Conservation (phyloP, 345 rosid species). For the Populus alba region DNA sequence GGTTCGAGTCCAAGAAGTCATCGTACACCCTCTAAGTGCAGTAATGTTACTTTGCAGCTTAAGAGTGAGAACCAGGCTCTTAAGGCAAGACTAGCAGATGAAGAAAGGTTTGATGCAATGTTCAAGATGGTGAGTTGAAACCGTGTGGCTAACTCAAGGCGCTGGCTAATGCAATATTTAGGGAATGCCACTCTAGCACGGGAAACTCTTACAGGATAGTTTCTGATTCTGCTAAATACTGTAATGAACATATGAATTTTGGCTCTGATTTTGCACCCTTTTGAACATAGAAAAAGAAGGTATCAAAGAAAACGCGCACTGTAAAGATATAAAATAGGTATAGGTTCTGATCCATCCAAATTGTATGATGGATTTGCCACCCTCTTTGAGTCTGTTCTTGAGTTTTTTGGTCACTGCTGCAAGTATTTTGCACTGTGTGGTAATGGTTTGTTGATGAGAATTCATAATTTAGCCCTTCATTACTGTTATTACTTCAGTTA, state of each 20-base stretch:
- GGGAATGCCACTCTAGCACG: not conserved
- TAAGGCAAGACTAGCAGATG: conserved; percentile 34
- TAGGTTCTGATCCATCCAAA: not conserved
- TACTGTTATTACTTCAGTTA: no score
- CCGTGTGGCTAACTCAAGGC: not conserved
- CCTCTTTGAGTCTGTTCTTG: not conserved
- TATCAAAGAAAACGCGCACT: not conserved
- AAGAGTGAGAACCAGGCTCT: conserved; percentile 48
- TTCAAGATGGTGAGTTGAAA: conserved; percentile 13
- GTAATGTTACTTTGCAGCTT: conserved; percentile 35
- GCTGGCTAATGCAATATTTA: not conserved
- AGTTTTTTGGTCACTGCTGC: not conserved
- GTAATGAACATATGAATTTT: not conserved
- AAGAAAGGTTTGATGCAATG: conserved; percentile 18
- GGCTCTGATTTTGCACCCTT: not conserved
- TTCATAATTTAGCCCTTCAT: no score
- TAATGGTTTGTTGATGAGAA: no score
- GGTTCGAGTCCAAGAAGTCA: not conserved
- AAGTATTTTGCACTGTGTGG: not conserved
- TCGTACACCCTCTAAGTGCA: not conserved
- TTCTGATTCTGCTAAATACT: not conserved
- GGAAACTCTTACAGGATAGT: not conserved
- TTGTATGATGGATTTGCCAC: not conserved
- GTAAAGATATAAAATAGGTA: not conserved
- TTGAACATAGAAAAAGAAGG: not conserved